A percentile compares a stretch with the other conserved stretches of the same genome.
phyloP scores from a whole-genome alignment of 2,329 filamentous ascomycete genomes.

The Aspergillus luchuensis region DNA sequence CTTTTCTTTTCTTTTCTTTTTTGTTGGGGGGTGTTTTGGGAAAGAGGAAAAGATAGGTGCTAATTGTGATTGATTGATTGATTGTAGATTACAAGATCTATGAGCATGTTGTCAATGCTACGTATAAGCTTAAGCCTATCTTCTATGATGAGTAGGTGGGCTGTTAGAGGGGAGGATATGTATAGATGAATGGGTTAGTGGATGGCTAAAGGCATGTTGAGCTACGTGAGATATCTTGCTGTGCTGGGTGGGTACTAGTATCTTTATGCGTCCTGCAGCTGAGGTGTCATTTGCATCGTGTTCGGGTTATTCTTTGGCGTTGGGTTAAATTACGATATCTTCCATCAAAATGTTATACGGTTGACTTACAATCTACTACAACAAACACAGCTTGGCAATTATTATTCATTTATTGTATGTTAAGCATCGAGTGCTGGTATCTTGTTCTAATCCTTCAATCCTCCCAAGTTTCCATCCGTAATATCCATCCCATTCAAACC shows the following conservation, averaged over 20 bases:
- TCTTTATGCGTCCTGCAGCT: too few relatives aligned
- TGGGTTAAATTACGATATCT: too few relatives aligned
- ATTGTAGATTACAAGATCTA: constrained; percentile 71
- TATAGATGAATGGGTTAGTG: neutral
- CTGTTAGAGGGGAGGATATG: neutral
- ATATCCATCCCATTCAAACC: neutral
- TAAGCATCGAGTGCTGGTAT: neutral
- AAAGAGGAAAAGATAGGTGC: too few relatives aligned
- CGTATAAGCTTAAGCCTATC: constrained; percentile 77
- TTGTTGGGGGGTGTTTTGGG: too few relatives aligned
- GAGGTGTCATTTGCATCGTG: neutral
- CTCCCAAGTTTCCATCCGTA: neutral
- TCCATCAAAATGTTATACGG: neutral
- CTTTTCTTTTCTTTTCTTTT: neutral
- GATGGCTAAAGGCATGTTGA: neutral
- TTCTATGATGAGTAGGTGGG: constrained; percentile 62
- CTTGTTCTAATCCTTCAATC: neutral
- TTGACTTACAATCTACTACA: neutral
- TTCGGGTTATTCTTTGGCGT: too few relatives aligned
- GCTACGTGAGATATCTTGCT: neutral
- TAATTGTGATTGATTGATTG: too few relatives aligned
- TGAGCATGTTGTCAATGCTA: constrained; percentile 79
- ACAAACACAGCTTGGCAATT: neutral
- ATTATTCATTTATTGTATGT: neutral
- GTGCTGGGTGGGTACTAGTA: neutral